Conservation (phyloP, 106 monocot species). For the Cymbidium sinense region DNA sequence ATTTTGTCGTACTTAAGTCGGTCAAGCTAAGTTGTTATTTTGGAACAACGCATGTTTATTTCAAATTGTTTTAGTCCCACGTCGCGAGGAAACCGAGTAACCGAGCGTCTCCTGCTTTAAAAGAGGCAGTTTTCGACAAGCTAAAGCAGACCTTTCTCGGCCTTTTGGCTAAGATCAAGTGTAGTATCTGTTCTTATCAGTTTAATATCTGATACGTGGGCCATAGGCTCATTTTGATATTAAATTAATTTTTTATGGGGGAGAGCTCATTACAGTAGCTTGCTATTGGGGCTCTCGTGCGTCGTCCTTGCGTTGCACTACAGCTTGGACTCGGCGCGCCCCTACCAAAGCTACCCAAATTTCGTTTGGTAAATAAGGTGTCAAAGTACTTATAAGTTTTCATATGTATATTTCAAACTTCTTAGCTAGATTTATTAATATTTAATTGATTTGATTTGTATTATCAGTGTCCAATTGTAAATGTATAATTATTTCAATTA, state of each 20-base stretch:
- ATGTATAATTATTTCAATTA: too few species aligned
- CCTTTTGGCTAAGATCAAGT: conserved; percentile 97
- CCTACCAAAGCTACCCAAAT: neutral
- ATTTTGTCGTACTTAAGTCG: too few species aligned
- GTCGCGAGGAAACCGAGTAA: neutral
- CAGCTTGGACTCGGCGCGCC: conserved; percentile 8
- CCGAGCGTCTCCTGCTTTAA: neutral
- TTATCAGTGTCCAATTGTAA: too few species aligned
- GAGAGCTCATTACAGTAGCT: neutral
- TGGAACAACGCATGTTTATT: too few species aligned
- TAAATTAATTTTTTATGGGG: neutral
- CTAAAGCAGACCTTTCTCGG: conserved; percentile 65
- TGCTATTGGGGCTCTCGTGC: conserved; percentile 4
- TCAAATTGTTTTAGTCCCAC: neutral
- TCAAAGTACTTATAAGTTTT: too few species aligned
- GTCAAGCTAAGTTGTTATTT: too few species aligned
- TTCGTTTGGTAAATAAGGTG: too few species aligned
- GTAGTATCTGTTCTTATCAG: conserved; percentile 72
- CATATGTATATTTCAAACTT: too few species aligned
- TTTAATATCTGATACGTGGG: conserved; percentile 12
- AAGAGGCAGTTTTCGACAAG: neutral
- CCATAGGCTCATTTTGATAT: too few species aligned
- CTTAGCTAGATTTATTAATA: too few species aligned
- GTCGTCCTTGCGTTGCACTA: conserved; percentile 14
- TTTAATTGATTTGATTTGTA: too few species aligned